Evolutionary conservation across 2,329 filamentous ascomycete species (phyloP).

Genomic region (Paraconiothyrium brasiliense): DNA sequence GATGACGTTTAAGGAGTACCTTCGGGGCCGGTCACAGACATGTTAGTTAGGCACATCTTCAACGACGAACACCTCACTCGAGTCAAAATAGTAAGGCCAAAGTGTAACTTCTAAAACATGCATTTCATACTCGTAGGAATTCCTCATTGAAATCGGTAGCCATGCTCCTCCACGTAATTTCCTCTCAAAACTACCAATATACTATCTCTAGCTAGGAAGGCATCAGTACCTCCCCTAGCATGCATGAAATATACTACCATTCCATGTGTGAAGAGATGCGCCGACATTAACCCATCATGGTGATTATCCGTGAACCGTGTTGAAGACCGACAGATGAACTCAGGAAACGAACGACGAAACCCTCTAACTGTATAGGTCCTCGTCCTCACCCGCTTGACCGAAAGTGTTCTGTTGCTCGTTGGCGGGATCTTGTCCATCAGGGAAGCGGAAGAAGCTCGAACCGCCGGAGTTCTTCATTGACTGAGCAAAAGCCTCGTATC

Average conservation of each 20-base stretch:
- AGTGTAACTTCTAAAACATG: constrained; percentile 2
- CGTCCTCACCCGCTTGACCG: constrained; percentile 89
- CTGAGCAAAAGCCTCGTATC: constrained; percentile 98
- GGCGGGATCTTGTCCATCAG: constrained; percentile 60
- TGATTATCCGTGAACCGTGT: constrained; percentile 3
- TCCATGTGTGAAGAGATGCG: constrained; percentile 24
- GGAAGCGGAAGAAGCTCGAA: constrained; percentile 98
- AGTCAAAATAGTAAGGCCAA: not conserved
- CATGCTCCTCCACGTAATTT: not conserved
- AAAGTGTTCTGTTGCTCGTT: constrained; percentile 64
- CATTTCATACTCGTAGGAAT: constrained; percentile 11
- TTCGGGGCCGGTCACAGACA: too few species aligned
- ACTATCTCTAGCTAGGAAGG: not conserved
- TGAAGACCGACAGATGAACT: constrained; percentile 14
- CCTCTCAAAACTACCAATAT: constrained; percentile 13
- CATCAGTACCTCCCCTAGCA: not conserved
- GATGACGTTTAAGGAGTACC: too few species aligned
- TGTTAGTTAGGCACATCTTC: not conserved
- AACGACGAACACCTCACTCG: not conserved
- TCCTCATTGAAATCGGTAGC: constrained; percentile 8
- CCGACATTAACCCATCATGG: constrained; percentile 25
- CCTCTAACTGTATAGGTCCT: constrained; percentile 93
- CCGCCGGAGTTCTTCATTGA: constrained; percentile 99
- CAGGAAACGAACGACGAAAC: constrained; percentile 13
- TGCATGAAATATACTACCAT: constrained; percentile 7